phyloP scores from a whole-genome alignment of 1,139 yeast genomes.

The Lodderomyces jiufengensis region DNA sequence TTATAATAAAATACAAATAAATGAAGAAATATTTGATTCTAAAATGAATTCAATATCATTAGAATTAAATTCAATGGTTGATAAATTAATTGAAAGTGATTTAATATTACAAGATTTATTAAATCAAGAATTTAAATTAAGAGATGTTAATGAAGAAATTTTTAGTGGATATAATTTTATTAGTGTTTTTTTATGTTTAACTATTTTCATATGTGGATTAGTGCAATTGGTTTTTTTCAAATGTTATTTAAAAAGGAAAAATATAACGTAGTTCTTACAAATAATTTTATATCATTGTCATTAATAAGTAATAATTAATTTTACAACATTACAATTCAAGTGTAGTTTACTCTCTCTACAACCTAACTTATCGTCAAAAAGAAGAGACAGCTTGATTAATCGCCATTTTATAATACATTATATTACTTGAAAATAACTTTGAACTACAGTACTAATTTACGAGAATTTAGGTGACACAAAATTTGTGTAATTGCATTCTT shows the following conservation, averaged over 20 bases:
- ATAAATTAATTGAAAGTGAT: slow-evolving; percentile 27
- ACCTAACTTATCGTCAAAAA: no score
- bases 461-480: no score
- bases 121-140: slow-evolving; percentile 32
- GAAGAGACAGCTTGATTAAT: no score
- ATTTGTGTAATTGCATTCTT: no score
- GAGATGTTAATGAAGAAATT: slow-evolving; percentile 42
- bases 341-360: no score
- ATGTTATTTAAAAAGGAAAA: slow-evolving; percentile 24
- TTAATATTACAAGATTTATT: slow-evolving; percentile 25
- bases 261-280: no score
- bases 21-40: slow-evolving; percentile 32
- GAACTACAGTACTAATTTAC: no score
- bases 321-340: no score
- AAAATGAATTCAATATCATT: slow-evolving; percentile 27
- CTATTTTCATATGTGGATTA: slow-evolving; percentile 29
- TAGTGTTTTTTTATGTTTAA: slow-evolving; percentile 24
- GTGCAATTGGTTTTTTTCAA: slow-evolving; percentile 29
- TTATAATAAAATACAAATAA: slow-evolving; percentile 15
- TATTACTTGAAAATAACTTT: no score
- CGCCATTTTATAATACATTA: no score
- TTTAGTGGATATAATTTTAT: slow-evolving; percentile 31
- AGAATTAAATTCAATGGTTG: slow-evolving; percentile 31
- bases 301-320: slow-evolving; percentile 1
- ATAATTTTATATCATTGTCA: no score